Evolutionary conservation across 2,329 filamentous ascomycete genomes (phyloP).

Genomic region (Pseudopithomyces chartarum): DNA sequence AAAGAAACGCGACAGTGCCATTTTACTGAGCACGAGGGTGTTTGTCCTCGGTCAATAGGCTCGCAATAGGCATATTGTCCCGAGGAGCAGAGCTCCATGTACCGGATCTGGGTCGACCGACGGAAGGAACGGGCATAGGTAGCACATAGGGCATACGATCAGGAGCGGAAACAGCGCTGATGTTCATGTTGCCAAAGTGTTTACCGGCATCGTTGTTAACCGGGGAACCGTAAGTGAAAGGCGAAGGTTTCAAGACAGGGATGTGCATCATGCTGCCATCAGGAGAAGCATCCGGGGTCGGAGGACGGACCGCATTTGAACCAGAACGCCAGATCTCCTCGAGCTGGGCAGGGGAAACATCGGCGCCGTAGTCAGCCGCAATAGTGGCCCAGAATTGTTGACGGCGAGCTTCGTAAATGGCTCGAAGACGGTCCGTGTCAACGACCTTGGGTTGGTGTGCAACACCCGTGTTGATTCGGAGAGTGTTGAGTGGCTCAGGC

Average conservation of each 20-base stretch:
- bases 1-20: conserved; percentile 2
- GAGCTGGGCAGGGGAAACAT: conserved; percentile 65
- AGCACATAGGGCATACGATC: conserved; percentile 44
- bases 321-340: conserved; percentile 69
- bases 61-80: conserved; percentile 47
- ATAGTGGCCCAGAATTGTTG: conserved; percentile 74
- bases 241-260: conserved; percentile 39
- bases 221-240: conserved; percentile 39
- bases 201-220: conserved; percentile 35
- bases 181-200: conserved; percentile 40
- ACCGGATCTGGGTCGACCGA: conserved; percentile 34
- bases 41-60: conserved; percentile 46
- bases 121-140: conserved; percentile 44
- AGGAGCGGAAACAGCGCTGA: conserved; percentile 36
- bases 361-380: conserved; percentile 71
- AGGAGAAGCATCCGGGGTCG: conserved; percentile 46
- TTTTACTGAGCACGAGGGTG: conserved; percentile 28
- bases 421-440: conserved; percentile 69
- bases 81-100: conserved; percentile 44
- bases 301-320: conserved; percentile 38
- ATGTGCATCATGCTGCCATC: conserved; percentile 45
- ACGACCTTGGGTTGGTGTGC: conserved; percentile 54
- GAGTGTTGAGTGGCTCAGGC: conserved; percentile 44
- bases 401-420: conserved; percentile 73
- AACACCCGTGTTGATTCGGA: conserved; percentile 53